Base-by-base conservation (phyloP, 257 asterid species). In the Primulina tabacum region DNA sequence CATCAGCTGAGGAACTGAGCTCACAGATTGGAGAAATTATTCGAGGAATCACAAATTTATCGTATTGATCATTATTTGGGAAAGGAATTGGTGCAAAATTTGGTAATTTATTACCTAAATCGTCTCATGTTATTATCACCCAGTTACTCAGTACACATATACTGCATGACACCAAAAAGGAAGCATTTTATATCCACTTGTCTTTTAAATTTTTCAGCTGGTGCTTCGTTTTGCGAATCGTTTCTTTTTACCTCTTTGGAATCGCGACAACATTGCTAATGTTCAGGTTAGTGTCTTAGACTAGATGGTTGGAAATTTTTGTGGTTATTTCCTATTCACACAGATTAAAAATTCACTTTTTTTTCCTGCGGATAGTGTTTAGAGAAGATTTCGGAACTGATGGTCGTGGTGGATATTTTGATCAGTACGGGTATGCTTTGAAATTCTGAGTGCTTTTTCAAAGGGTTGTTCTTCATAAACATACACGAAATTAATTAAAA, bases 371-470 rank as follows among this genome's bases (percentile, higher is more conserved):
- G 99, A 94, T 94, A 73, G 99, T 94, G 76, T 94, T 94, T 75
- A 86, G 97, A 81, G 99, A 94, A 82, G 98, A 94, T 87, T 94
- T 94, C 73, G 99, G 99, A 77, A 91, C 96, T 56, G 98, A 94
- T 65, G 99, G 99, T 10, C 99, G 99, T 20, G 99, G 99, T 77
- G 99, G 99, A 82, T 94, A 94, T 80, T 94, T 94, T 70, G 97
- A 94, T 77, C 87, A 94, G 78, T 94, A 94, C 71, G 99, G 99
- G 98, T 91, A 86, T 77, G 89, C 73, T 57, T 62, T 33, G 35
- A 53, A n/a, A 69, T 68, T 61, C 60, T 62, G 14, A 62, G 26
- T 73, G 64, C 77, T 77, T 77, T 65, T n/a, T n/a, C n/a, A n/a
- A n/a, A n/a, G n/a, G n/a, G n/a, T n/a, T n/a, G n/a, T n/a, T n/a